Percentiles rank a stretch among this genome's conserved stretches.
phyloP scores from a whole-genome alignment of 2,329 filamentous ascomycete genomes.

The Lasiodiplodia theobromae region DNA sequence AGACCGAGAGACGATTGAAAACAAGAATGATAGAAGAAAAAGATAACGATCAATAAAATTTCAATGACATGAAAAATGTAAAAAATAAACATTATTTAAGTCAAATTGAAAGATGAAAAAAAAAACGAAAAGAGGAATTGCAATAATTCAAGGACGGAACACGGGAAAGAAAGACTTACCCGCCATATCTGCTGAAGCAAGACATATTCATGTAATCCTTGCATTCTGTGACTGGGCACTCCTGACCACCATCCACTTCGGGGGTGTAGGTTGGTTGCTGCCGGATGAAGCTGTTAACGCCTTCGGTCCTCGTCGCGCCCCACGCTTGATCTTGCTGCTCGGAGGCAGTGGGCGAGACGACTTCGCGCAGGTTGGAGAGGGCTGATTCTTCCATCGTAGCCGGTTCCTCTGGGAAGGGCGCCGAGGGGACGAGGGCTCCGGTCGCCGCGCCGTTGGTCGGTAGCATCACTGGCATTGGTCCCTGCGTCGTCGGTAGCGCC shows the following conservation, averaged over 20 bases:
- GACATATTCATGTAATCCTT: neutral
- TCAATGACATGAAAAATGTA: neutral
- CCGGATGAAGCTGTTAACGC: neutral
- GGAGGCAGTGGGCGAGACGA: neutral
- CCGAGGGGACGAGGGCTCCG: neutral
- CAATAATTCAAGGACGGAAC: neutral
- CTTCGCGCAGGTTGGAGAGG: neutral
- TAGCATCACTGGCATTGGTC: neutral
- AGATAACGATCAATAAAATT: no score
- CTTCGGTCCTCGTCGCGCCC: neutral
- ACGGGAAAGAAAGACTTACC: neutral
- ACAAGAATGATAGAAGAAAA: no score
- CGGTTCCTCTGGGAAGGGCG: neutral
- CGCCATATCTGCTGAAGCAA: slow-evolving; percentile 4
- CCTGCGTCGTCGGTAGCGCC: neutral
- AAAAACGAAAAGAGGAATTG: neutral
- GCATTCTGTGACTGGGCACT: slow-evolving; percentile 6
- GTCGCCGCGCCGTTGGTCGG: neutral
- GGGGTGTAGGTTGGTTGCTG: neutral
- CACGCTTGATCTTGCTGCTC: neutral
- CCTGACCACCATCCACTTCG: neutral
- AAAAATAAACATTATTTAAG: no score
- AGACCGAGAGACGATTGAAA: neutral
- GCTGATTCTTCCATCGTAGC: neutral
- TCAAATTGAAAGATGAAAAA: no score